Evolutionary conservation across 2,329 filamentous ascomycete genomes (phyloP).

Genomic region (Beauveria brongniartii): DNA sequence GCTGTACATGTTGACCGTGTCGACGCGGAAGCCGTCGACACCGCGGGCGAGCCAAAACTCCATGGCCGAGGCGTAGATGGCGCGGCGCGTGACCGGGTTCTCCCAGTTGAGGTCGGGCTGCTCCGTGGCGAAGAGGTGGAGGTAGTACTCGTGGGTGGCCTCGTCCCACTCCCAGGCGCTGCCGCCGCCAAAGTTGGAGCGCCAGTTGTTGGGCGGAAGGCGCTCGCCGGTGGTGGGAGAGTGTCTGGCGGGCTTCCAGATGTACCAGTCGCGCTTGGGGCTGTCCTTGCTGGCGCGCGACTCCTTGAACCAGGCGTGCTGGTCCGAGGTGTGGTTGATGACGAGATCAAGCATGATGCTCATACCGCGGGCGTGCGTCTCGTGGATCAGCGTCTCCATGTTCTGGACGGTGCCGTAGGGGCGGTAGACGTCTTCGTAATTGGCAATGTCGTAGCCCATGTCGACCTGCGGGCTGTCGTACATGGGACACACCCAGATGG

Average conservation of each 20-base stretch:
- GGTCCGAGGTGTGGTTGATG: conserved; percentile 67
- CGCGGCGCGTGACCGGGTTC: conserved; percentile 55
- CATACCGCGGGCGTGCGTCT: conserved; percentile 56
- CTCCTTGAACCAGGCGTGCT: conserved; percentile 65
- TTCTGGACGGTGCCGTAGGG: conserved; percentile 61
- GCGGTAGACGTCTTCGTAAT: conserved; percentile 58
- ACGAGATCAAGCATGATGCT: conserved; percentile 68
- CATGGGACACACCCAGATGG: conserved; percentile 61
- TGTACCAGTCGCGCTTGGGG: conserved; percentile 63
- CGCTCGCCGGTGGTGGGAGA: conserved; percentile 46
- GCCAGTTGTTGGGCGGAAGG: conserved; percentile 70
- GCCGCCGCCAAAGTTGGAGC: conserved; percentile 49
- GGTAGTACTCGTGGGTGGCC: conserved; percentile 65
- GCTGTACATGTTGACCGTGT: conserved; percentile 66
- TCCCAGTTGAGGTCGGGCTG: conserved; percentile 89
- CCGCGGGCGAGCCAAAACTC: conserved; percentile 72
- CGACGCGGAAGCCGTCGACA: conserved; percentile 66
- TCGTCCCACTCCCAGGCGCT: conserved; percentile 66
- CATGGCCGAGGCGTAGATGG: conserved; percentile 64
- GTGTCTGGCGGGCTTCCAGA: conserved; percentile 46
- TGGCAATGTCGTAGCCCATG: conserved; percentile 63
- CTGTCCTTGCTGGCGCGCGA: conserved; percentile 53
- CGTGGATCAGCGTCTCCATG: conserved; percentile 53
- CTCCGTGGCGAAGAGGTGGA: conserved; percentile 65
- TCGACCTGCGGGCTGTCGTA: conserved; percentile 57